Base-by-base conservation (phyloP, 2,329 filamentous ascomycete genomes). In the Calonectria hawksworthii region DNA sequence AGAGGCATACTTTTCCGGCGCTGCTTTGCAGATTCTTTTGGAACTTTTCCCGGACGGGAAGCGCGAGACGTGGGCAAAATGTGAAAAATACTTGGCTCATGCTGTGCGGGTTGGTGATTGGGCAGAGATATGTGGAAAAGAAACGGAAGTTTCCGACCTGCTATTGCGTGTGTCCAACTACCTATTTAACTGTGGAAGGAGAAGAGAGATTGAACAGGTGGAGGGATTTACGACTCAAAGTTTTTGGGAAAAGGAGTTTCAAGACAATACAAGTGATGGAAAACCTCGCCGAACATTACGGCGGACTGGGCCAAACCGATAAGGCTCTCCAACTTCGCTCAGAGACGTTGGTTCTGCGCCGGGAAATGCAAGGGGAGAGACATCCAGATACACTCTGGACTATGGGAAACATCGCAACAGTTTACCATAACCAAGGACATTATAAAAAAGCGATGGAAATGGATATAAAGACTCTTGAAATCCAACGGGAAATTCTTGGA, bases 21-120 rank as follows among this genome's bases (percentile, higher is more conserved):
- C 63, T 11, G 83, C 83, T 21, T 47, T 83, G 4, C 34, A 75
- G 8, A 66, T 82, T 36, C 76, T 83, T 21, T 41, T 63, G 23
- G 16, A 63, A 18, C 79, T 16, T 13, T 65, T 83, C 83, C 76
- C 83, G 9, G 50, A 68, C 30, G 72, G 47, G 23, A 69, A 79
- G 36, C 72, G 38, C 16, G 16, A 65, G 4, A 26, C 30, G 14
- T 50, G 61, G 41, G 23, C 23, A 38, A 18, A 61, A 34, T 83
- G 81, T 51, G 79, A 83, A 47, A 75, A 72, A 70, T 83, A 83
- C 44, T 44, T 84, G 10, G 69, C 75, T 26, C 82, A 85, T 73
- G 80, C 81, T 23, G 61, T 82, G 44, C 77, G 72, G 44, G 76
- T 77, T 23, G 77, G 74, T 21, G 70, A 78, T 26, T 83, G 79